Evolutionary conservation across 257 asterid species (phyloP), one percentile per base, ranked within the genome.

Genomic region (Oldenlandia corymbosa): DNA sequence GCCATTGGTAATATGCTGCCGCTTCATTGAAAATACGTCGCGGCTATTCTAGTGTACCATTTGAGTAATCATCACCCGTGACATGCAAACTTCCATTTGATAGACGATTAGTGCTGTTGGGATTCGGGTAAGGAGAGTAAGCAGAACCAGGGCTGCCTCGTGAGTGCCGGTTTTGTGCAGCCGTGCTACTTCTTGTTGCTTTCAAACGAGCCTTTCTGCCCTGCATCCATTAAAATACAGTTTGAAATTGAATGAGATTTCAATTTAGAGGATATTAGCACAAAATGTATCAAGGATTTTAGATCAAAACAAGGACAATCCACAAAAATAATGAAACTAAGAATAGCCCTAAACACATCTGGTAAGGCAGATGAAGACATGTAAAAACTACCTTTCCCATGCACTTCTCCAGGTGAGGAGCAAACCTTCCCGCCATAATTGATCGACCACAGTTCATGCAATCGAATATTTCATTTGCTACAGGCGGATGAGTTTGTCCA

Each of bases 381-480:
- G 13, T 53, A 68, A 43, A 39, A 21, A 17, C 12, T 78, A 93
- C 99, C 99, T 93, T 93, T 71, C 99, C 99, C 97, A 93, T 90
- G 85, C 99, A 90, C 77, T 90, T 90, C 88, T 90, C 99, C 81
- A 93, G 69, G 81, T 93, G 99, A 63, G 97, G 96, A 43, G 99
- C 99, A 64, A 93, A 93, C 39, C 94, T 71, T 55, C 97, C 99
- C 59, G 97, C 96, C 88, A 76, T 72, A 26, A 85, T 76, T 39
- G 90, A 73, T 64, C 96, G 72, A 43, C 90, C 78, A 72, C 97
- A 93, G 72, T 93, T 93, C 99, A 93, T 90, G 83, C 99, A 93
- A 52, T 81, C 82, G 11, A 93, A 83, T 65, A 93, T 71, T 57
- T 93, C 99, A 70, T 47, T 81, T 24, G 99, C 99, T 14, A 93